Evolutionary conservation across 2,329 filamentous ascomycete species (phyloP).

Genomic region (Penicillium sp.): DNA sequence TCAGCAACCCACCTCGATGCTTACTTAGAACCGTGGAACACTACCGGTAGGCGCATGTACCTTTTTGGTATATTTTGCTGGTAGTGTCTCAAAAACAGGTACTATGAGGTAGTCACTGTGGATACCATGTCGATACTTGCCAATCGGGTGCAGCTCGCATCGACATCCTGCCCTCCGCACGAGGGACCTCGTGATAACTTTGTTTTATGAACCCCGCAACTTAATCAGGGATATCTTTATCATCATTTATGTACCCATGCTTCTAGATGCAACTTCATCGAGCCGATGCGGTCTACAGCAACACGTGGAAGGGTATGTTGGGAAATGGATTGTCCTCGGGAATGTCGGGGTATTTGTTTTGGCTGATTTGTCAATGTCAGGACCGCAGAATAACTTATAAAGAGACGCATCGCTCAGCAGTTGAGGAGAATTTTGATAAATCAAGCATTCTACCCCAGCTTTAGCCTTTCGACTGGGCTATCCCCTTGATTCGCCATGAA

Average conservation of each 20-base stretch:
- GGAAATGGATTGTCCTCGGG: neutral
- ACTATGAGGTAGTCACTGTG: no score
- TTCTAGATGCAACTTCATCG: neutral
- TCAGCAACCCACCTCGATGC: neutral
- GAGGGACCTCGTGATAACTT: neutral
- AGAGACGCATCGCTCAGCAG: neutral
- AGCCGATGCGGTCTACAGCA: conserved; percentile 2
- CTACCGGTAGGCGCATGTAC: neutral
- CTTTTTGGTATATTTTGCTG: neutral
- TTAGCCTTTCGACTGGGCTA: neutral
- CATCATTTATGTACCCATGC: neutral
- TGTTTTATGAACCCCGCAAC: conserved; percentile 10
- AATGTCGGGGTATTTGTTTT: conserved; percentile 3
- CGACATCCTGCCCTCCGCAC: neutral
- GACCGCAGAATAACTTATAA: conserved; percentile 2
- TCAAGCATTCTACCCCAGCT: neutral
- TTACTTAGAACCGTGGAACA: neutral
- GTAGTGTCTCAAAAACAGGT: neutral
- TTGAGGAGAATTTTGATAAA: neutral
- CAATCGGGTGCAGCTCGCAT: conserved; percentile 13
- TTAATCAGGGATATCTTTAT: no score
- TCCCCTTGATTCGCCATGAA: conserved; percentile 17
- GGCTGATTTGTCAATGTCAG: neutral
- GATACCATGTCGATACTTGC: neutral
- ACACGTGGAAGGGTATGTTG: conserved; percentile 12